phyloP scores from a whole-genome alignment of 1,284 basidiomycete genomes.

The Takashimella tepidaria region DNA sequence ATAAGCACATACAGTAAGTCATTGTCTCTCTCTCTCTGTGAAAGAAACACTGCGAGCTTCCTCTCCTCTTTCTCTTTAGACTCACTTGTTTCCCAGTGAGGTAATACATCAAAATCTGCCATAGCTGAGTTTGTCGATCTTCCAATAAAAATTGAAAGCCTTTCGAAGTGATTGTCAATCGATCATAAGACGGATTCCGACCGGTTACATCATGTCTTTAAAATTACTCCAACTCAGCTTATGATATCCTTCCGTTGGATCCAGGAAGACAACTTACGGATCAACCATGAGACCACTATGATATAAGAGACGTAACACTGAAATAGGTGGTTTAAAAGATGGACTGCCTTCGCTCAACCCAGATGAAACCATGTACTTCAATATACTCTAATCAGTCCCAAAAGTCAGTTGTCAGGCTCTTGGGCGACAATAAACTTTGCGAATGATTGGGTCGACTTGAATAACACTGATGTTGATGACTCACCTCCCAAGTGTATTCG shows the following conservation, averaged over 20 bases:
- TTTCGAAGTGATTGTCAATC: conserved; percentile 77
- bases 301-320: conserved; percentile 74
- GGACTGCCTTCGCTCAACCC: conserved; percentile 53
- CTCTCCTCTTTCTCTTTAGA: neutral
- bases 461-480: too few species aligned
- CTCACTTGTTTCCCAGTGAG: conserved; percentile 38
- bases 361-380: conserved; percentile 98
- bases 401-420: too few species aligned
- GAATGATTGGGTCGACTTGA: too few species aligned
- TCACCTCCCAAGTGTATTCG: conserved; percentile 88
- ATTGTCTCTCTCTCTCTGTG: conserved; percentile 1
- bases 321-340: conserved; percentile 50
- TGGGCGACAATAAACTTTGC: too few species aligned
- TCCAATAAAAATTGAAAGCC: conserved; percentile 97
- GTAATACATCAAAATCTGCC: conserved; percentile 91
- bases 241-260: too few species aligned
- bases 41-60: too few species aligned
- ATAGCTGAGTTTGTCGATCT: conserved; percentile 95
- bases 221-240: too few species aligned
- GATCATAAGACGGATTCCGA: conserved; percentile 44
- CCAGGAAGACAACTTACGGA: conserved; percentile 21
- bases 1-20: too few species aligned
- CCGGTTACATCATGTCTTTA: conserved; percentile 17
- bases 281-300: conserved; percentile 79
- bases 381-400: conserved; percentile 68